Evolutionary conservation across 2,329 filamentous ascomycete genomes (phyloP).

Genomic region (Ceratocystis eucalypticola): DNA sequence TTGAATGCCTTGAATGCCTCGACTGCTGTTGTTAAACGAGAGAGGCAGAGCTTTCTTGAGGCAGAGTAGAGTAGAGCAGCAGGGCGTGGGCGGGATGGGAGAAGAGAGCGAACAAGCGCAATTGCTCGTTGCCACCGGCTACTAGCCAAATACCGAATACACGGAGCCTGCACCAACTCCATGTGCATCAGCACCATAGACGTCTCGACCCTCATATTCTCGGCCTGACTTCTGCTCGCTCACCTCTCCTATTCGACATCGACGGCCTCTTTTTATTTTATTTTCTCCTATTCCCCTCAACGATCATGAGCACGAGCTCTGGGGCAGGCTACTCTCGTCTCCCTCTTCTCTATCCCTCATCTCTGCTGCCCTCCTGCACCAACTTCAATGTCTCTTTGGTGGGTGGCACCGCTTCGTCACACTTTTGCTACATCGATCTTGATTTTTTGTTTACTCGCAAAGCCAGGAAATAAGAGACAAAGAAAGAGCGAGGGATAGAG

Average conservation of each 20-base stretch:
- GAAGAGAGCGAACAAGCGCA: not conserved
- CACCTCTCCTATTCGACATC: not conserved
- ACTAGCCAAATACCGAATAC: too few species aligned
- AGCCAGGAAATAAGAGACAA: not conserved
- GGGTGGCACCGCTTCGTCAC: too few species aligned
- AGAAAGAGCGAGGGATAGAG: not conserved
- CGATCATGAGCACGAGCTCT: not conserved
- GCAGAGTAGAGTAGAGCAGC: not conserved
- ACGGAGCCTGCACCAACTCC: too few species aligned
- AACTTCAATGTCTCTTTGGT: too few species aligned
- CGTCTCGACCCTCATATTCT: too few species aligned
- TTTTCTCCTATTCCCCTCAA: not conserved
- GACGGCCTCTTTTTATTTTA: not conserved
- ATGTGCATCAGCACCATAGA: too few species aligned
- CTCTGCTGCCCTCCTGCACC: too few species aligned
- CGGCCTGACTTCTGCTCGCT: too few species aligned
- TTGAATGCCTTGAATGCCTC: conserved; percentile 31
- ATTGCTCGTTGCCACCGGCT: too few species aligned
- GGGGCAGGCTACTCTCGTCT: not conserved
- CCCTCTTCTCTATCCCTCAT: not conserved
- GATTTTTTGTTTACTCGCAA: not conserved
- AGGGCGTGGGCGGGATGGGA: not conserved
- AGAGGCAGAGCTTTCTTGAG: not conserved
- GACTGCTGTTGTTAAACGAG: conserved; percentile 29
- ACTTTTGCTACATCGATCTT: not conserved